Evolutionary conservation across 2,329 filamentous ascomycete species (phyloP).

Genomic region (Paecilomyces fulvus): DNA sequence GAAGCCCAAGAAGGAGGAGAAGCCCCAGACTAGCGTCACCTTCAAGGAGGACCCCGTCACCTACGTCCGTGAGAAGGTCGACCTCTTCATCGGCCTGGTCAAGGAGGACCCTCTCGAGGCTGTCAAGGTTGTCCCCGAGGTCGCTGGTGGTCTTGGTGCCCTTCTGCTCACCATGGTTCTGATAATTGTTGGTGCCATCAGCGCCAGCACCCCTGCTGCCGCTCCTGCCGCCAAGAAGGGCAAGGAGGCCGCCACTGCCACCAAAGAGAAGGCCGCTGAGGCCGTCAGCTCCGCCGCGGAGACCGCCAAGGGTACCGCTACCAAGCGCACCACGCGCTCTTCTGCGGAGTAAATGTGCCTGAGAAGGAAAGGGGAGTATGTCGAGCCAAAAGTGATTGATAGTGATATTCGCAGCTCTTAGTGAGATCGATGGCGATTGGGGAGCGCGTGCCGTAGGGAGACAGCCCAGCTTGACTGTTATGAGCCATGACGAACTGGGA

Average conservation of each 20-base stretch:
- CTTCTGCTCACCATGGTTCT: slow-evolving; percentile 62
- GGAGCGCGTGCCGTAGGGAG: neutral
- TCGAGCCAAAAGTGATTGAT: neutral
- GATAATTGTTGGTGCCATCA: slow-evolving; percentile 59
- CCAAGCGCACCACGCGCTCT: slow-evolving; percentile 50
- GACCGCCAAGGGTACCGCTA: slow-evolving; percentile 64
- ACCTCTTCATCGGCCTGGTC: slow-evolving; percentile 80
- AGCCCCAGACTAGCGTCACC: slow-evolving; percentile 61
- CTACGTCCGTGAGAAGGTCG: slow-evolving; percentile 86
- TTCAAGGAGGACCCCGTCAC: slow-evolving; percentile 85
- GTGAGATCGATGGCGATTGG: neutral
- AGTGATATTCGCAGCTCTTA: neutral
- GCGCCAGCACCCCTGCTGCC: slow-evolving; percentile 52
- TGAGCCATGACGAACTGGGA: neutral
- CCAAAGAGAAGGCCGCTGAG: slow-evolving; percentile 58
- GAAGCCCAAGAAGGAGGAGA: slow-evolving; percentile 72
- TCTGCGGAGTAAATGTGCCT: slow-evolving; percentile 25
- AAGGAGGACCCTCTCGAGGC: slow-evolving; percentile 76
- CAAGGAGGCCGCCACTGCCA: slow-evolving; percentile 60
- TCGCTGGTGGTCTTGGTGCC: slow-evolving; percentile 70
- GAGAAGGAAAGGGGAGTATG: neutral
- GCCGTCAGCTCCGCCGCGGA: slow-evolving; percentile 54
- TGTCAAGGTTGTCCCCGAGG: slow-evolving; percentile 82
- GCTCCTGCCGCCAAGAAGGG: slow-evolving; percentile 64
- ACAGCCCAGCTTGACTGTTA: neutral